Base-by-base conservation (phyloP, 2,329 filamentous ascomycete genomes). In the Neopestalotiopsis clavispora region DNA sequence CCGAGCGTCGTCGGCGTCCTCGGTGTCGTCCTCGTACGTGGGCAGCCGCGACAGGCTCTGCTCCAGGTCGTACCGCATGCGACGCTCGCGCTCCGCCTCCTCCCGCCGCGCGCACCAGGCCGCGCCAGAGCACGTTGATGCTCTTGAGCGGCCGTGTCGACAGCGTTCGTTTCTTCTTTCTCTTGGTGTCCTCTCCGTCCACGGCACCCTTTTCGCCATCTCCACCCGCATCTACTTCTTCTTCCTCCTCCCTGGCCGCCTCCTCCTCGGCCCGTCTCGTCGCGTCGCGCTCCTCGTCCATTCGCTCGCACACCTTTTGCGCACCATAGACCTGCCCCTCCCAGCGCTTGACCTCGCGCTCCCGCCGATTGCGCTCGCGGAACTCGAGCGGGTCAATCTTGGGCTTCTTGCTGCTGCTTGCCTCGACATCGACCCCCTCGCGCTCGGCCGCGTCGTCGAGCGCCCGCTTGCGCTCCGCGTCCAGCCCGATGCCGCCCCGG, bases 401-500 rank as follows among this genome's bases (percentile, higher is more conserved):
- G 14, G 85, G 80, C 77, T 84, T 86, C 80, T 94, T 94, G 0
- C 13, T 52, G 14, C 45, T 23, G n/a, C n/a, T n/a, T 6, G 34
- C 6, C 13, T 30, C 49, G 23, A 28, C 23, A 28, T 28, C 3
- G 23, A 49, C 20, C 45, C 64, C 81, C 52, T 84, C 80, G 69
- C 77, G 82, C 72, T 87, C 88, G 4, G 86, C 87, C 67, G 89
- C 87, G 78, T 94, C 91, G 58, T 87, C 82, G 28, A 90, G 76
- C 76, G 92, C 95, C 72, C 94, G 86, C 84, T 97, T 97, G 82
- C 91, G 91, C 79, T 96, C 94, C 4, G 87, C 90, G 72, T 96
- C 94, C 74, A 95, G 81, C 0, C 96, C 95, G 72, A 98, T 94
- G 1, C 95, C 96, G 17, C 90, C 91, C 2, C 92, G 87, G 75